phyloP scores from a whole-genome alignment of 75 land plant genomes.

The Chamaecyparis obtusa region DNA sequence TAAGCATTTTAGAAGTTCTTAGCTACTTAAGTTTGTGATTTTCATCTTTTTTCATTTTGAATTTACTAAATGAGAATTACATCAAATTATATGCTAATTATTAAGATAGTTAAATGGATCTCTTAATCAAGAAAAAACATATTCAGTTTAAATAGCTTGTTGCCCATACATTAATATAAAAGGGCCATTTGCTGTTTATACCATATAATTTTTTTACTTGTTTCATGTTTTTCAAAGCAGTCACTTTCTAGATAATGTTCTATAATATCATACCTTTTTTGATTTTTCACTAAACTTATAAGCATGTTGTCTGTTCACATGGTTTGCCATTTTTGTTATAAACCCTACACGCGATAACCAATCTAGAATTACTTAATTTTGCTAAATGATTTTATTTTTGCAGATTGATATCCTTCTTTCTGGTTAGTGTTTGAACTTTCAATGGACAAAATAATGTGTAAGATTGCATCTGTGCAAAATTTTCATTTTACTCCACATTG shows the following conservation, averaged over 20 bases:
- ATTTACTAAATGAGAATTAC: neutral
- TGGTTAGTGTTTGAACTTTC: neutral
- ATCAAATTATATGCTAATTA: neutral
- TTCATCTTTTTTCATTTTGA: neutral
- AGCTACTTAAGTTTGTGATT: neutral
- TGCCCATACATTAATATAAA: neutral
- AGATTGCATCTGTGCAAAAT: neutral
- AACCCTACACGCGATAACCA: neutral
- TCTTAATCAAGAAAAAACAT: neutral
- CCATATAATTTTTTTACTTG: neutral
- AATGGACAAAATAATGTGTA: neutral
- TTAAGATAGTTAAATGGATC: neutral
- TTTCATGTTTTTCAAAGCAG: neutral
- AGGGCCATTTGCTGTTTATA: neutral
- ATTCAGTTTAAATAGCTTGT: neutral
- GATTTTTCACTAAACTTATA: neutral
- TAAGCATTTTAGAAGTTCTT: neutral
- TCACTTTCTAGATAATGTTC: neutral
- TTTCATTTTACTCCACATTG: neutral
- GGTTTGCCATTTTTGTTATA: neutral
- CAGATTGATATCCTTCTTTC: neutral
- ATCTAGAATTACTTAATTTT: too few relatives aligned
- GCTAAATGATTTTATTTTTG: neutral
- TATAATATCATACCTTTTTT: neutral
- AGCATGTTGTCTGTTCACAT: neutral